These are phyloP conservation scores for Chaetomium globosum DNA, from an alignment of 2,329 filamentous ascomycete species.

Conservation along the genomic window DNA sequence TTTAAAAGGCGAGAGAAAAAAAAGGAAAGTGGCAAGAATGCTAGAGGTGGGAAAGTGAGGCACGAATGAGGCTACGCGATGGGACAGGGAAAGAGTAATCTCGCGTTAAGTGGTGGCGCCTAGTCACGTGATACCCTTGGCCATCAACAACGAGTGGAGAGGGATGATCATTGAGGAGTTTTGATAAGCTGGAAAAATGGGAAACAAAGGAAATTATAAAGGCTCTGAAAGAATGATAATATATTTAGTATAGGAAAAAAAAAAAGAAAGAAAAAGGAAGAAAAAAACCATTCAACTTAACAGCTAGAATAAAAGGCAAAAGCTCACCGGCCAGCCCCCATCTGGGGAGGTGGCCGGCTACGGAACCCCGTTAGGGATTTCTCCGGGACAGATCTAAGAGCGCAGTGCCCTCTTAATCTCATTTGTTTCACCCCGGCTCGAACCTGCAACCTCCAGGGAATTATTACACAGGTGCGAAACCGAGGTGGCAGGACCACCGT, in stretches of 20 bases:
- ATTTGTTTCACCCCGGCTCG: neutral
- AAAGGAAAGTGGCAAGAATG: neutral
- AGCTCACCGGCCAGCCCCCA: conserved; percentile 8
- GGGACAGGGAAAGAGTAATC: neutral
- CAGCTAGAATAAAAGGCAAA: neutral
- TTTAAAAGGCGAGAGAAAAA: neutral
- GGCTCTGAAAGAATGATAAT: neutral
- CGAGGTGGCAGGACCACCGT: neutral
- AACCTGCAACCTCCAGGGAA: neutral
- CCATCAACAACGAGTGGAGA: neutral
- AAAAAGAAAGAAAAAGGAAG: neutral
- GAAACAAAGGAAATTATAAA: neutral
- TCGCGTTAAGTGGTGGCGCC: conserved; percentile 23
- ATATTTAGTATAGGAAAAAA: neutral
- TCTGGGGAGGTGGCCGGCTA: neutral
- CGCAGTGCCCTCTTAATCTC: too few species aligned
- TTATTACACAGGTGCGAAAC: neutral
- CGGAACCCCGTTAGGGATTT: conserved; percentile 4
- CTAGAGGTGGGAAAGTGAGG: neutral
- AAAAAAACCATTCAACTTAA: too few species aligned
- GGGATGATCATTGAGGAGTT: too few species aligned
- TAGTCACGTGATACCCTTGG: conserved; percentile 26
- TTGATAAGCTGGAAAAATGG: too few species aligned
- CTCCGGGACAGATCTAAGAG: neutral
- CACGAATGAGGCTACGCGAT: neutral